phyloP scores from a whole-genome alignment of 495 filamentous ascomycete genomes.

The Penicillium diatomitis region DNA sequence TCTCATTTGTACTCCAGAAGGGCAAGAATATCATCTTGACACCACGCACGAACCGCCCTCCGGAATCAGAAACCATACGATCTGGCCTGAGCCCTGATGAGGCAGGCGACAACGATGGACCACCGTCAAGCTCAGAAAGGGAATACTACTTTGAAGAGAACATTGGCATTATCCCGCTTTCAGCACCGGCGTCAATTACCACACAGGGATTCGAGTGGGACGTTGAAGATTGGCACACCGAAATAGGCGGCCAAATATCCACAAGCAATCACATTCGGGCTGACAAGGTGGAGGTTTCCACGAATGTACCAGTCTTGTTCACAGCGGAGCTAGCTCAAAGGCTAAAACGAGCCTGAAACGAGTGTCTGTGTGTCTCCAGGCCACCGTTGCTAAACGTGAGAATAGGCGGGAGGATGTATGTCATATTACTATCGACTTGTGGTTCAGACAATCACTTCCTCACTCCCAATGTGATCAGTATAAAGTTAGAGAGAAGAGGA shows the following conservation, averaged over 20 bases:
- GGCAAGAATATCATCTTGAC: slow-evolving; percentile 64
- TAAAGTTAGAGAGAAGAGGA: too few relatives aligned
- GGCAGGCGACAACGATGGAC: too few relatives aligned
- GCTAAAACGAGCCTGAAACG: slow-evolving; percentile 21
- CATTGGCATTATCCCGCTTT: slow-evolving; percentile 79
- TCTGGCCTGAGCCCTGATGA: too few relatives aligned
- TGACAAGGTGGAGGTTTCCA: slow-evolving; percentile 49
- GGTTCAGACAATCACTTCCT: too few relatives aligned
- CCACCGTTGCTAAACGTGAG: too few relatives aligned
- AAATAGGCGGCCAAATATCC: slow-evolving; percentile 76
- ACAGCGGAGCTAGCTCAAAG: slow-evolving; percentile 62
- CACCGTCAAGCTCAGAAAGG: not conserved
- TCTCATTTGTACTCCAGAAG: slow-evolving; percentile 66
- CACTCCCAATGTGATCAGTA: too few relatives aligned
- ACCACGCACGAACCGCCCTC: slow-evolving; percentile 30
- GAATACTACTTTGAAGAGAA: slow-evolving; percentile 46
- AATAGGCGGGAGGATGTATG: too few relatives aligned
- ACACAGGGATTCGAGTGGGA: slow-evolving; percentile 86
- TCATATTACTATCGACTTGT: too few relatives aligned
- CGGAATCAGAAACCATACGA: too few relatives aligned
- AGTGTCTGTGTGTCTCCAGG: not conserved
- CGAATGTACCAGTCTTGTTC: slow-evolving; percentile 67
- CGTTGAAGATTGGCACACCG: slow-evolving; percentile 66
- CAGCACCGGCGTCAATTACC: slow-evolving; percentile 59
- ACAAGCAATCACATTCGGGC: slow-evolving; percentile 81